phyloP scores from a whole-genome alignment of 805 yeast genomes.

The Yamadazyma kitorensis region DNA sequence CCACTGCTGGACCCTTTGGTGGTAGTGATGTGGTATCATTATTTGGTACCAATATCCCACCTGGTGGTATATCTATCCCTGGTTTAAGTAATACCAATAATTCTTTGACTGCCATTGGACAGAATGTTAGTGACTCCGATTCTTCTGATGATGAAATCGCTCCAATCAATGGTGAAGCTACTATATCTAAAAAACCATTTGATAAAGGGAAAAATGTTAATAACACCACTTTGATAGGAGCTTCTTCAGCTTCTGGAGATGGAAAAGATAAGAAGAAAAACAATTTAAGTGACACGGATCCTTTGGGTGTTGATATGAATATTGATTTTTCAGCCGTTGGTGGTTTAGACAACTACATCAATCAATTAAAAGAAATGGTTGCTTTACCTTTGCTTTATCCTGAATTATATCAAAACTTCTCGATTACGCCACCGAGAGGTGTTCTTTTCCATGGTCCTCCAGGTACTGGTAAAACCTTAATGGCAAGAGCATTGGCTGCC shows the following conservation, averaged over 20 bases:
- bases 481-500: conserved; percentile 97
- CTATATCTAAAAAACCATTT: conserved; percentile 28
- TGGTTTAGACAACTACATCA: conserved; percentile 85
- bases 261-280: conserved; percentile 54
- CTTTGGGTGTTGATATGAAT: conserved; percentile 84
- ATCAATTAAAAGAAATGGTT: conserved; percentile 95
- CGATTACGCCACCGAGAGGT: conserved; percentile 95
- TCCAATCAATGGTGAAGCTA: conserved; percentile 42
- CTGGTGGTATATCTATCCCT: conserved; percentile 41
- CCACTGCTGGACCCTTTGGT: conserved; percentile 97
- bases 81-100: conserved; percentile 24
- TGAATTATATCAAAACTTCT: conserved; percentile 84
- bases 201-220: conserved; percentile 14
- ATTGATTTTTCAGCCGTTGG: conserved; percentile 85
- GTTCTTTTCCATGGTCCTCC: conserved; percentile 98
- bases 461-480: conserved; percentile 96
- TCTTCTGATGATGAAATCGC: conserved; percentile 62
- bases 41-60: conserved; percentile 66
- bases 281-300: conserved; percentile 84
- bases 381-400: conserved; percentile 91
- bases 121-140: conserved; percentile 49
- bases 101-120: conserved; percentile 29
- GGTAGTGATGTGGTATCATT: conserved; percentile 89
- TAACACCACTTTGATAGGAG: conserved; percentile 32
- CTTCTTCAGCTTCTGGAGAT: conserved; percentile 29